Base-by-base conservation (phyloP, 768 basidiomycete species). In the Podaxis rugospora region DNA sequence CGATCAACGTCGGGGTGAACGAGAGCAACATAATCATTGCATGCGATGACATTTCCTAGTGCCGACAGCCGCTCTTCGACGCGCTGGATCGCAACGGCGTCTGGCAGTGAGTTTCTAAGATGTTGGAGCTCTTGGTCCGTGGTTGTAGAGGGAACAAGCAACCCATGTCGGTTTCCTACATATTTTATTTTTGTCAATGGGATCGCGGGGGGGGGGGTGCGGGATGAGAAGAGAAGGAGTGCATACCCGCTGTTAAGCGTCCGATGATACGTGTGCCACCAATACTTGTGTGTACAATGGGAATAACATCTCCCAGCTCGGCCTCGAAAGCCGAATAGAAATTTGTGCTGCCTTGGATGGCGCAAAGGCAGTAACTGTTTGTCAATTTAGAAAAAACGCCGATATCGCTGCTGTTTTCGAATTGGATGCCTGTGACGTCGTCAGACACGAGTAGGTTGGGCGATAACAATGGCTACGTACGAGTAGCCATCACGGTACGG, bases 101-200 rank as follows among this genome's bases (percentile, higher is more conserved):
- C 94, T 3, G 97, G 97, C 36, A 98, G 83, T 9, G 95, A 85
- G 71, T 98, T 99, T 36, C 97, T 90, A 60, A 99, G 83, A 74
- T 99, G 97, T 74, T 98, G 97, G 1, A 98, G 85, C 73, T 99
- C 97, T 71, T 98, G 97, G 72, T 98, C 97, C 54, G 95, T 95
- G 51, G 97, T 95, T 57, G 94, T 88, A 55, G 92, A 87, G 7
- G 97, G 97, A 23, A 99, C 93, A 62, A 99, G 92, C 28, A 99
- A 86, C 59, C 97, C 97, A 73, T 99, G 95, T 65, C 93, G 87
- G 78, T 99, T 99, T 61, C 95, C 94, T 90, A 70, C 16, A 13
- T 16, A 54, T n/a, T 50, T 40, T 23, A 25, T 44, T 35, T 61
- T 47, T n/a, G 51, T 32, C 51, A 9, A 32, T 42, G 10, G 28